Evolutionary conservation across 2,329 filamentous ascomycete genomes (phyloP).

Genomic region (Aspergillus fischeri): DNA sequence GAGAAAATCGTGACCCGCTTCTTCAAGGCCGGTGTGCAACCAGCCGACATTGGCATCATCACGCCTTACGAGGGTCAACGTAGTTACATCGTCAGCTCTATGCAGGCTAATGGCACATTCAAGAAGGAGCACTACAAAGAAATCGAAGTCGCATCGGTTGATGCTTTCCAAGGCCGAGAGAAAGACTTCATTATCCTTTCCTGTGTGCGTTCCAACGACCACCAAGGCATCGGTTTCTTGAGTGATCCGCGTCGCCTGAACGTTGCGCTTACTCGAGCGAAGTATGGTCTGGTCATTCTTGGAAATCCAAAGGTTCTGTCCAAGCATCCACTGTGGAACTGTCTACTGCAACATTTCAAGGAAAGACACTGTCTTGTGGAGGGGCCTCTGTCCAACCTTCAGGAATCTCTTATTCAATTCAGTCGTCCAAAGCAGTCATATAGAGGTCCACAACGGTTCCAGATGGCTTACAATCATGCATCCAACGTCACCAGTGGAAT

Average conservation of each 20-base stretch:
- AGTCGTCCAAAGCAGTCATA: conserved; percentile 89
- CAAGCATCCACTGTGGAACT: conserved; percentile 98
- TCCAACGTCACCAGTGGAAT: conserved; percentile 55
- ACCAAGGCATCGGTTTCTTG: conserved; percentile 97
- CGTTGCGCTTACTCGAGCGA: conserved; percentile 92
- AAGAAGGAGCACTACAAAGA: conserved; percentile 99
- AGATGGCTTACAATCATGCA: conserved; percentile 70
- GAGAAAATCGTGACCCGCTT: conserved; percentile 98
- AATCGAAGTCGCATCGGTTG: conserved; percentile 95
- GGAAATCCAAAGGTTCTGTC: conserved; percentile 96
- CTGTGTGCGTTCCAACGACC: conserved; percentile 96
- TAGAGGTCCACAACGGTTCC: conserved; percentile 80
- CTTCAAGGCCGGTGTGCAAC: conserved; percentile 97
- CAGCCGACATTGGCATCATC: conserved; percentile 91
- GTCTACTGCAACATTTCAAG: conserved; percentile 92
- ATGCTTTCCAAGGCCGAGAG: conserved; percentile 97
- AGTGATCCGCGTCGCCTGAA: conserved; percentile 96
- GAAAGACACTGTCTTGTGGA: conserved; percentile 94
- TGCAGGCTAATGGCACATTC: conserved; percentile 95
- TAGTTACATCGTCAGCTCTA: conserved; percentile 98
- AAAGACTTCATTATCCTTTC: conserved; percentile 99
- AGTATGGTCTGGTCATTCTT: conserved; percentile 92
- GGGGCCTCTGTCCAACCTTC: conserved; percentile 90
- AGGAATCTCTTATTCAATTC: conserved; percentile 91
- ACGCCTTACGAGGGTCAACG: conserved; percentile 98